Percentiles rank a stretch among this genome's conserved stretches.
Evolutionary conservation across 2,329 filamentous ascomycete genomes (phyloP).

Genomic region (Pseudonectria foliicola): DNA sequence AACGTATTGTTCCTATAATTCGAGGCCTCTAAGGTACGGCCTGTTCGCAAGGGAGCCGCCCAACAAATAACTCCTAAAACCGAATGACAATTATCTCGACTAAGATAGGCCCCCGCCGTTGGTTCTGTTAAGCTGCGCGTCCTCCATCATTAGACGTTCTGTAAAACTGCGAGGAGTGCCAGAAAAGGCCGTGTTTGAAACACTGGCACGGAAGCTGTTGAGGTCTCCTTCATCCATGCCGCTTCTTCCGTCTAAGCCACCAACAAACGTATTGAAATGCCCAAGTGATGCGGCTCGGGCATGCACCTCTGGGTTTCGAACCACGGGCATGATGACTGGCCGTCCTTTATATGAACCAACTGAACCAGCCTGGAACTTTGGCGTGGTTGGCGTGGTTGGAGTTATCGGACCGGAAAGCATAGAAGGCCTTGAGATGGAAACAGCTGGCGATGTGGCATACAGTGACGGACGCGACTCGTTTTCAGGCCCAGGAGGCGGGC

Average conservation of each 20-base stretch:
- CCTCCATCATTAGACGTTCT: conserved; percentile 43
- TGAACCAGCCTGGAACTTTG: conserved; percentile 33
- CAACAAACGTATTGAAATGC: conserved; percentile 44
- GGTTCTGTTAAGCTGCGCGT: conserved; percentile 28
- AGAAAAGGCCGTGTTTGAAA: conserved; percentile 32
- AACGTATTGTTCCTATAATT: conserved; percentile 18
- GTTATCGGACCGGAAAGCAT: conserved; percentile 21
- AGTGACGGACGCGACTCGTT: conserved; percentile 19
- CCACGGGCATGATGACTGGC: conserved; percentile 45
- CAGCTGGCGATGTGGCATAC: conserved; percentile 39
- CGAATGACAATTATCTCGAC: conserved; percentile 8
- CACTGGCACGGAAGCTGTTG: conserved; percentile 36
- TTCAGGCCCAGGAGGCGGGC: conserved; percentile 7
- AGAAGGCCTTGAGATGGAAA: conserved; percentile 30
- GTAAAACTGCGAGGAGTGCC: conserved; percentile 41
- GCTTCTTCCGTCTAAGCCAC: conserved; percentile 44
- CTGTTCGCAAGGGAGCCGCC: conserved; percentile 13
- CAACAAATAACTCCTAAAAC: conserved; percentile 16
- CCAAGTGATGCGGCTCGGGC: conserved; percentile 42
- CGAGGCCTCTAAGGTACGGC: conserved; percentile 12
- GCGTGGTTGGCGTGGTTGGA: conserved; percentile 24
- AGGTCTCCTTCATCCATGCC: conserved; percentile 40
- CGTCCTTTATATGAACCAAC: conserved; percentile 49
- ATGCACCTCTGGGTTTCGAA: conserved; percentile 42
- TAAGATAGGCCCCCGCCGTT: conserved; percentile 13